These are phyloP conservation scores for Grosmannia huntii DNA, from an alignment of 2,329 filamentous ascomycete species.

Conservation along the genomic window DNA sequence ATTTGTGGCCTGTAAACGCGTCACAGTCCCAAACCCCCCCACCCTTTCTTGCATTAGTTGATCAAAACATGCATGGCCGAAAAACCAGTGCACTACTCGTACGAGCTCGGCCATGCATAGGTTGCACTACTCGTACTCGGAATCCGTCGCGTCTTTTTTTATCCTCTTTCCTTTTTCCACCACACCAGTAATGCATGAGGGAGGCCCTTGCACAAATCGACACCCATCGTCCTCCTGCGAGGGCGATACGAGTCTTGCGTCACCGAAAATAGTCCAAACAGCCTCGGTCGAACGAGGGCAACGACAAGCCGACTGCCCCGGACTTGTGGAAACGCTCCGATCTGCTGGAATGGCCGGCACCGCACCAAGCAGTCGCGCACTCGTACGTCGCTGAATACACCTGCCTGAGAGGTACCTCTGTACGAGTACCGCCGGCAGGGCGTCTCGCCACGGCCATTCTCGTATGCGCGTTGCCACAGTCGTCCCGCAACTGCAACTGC, in stretches of 20 bases:
- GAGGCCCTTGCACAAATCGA: not conserved
- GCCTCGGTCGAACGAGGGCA: not conserved
- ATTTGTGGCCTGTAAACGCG: not conserved
- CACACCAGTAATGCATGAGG: not conserved
- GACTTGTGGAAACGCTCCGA: not conserved
- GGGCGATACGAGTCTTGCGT: not conserved
- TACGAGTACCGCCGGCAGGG: too few relatives aligned
- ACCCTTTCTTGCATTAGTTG: constrained; percentile 10
- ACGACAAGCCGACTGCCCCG: not conserved
- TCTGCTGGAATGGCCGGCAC: constrained; percentile 2
- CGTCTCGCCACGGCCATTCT: not conserved
- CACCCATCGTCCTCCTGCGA: too few relatives aligned
- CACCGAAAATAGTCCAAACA: not conserved
- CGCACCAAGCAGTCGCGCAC: not conserved
- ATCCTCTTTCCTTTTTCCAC: constrained; percentile 1
- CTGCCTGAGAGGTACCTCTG: too few relatives aligned
- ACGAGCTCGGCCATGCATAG: not conserved
- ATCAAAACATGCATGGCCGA: constrained; percentile 4
- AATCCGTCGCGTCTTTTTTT: not conserved
- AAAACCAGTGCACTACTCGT: not conserved
- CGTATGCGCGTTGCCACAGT: not conserved
- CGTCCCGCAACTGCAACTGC: not conserved
- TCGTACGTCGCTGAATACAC: not conserved
- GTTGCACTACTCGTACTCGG: not conserved
- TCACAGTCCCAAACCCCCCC: not conserved